phyloP scores from a whole-genome alignment of 192 early-diverging fungal species.

The Podila epigama region DNA sequence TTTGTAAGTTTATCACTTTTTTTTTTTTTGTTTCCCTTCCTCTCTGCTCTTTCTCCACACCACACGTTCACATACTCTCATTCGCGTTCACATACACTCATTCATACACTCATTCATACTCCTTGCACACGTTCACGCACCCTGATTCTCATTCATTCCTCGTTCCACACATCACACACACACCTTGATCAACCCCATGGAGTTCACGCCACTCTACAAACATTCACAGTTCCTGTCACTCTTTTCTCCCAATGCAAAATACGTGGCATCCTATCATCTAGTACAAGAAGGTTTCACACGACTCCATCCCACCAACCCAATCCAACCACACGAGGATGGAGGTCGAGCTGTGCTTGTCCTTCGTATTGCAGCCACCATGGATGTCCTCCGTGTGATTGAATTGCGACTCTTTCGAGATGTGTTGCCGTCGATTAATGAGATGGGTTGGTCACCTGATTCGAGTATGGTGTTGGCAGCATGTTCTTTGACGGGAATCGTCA shows the following conservation, averaged over 20 bases:
- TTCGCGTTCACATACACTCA: too few relatives aligned
- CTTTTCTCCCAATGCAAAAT: constrained; percentile 69
- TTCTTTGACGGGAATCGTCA: constrained; percentile 50
- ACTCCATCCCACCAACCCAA: constrained; percentile 35
- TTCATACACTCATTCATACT: not conserved
- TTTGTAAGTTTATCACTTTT: too few relatives aligned
- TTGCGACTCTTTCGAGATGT: constrained; percentile 56
- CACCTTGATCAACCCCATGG: too few relatives aligned
- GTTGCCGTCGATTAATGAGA: constrained; percentile 31
- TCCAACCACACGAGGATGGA: constrained; percentile 37
- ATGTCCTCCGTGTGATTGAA: constrained; percentile 67
- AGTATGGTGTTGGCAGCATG: constrained; percentile 62
- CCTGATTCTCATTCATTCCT: not conserved
- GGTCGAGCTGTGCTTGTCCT: constrained; percentile 72
- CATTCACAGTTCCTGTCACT: constrained; percentile 60
- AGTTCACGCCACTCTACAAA: constrained; percentile 75
- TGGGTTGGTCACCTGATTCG: constrained; percentile 76
- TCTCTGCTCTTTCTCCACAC: too few relatives aligned
- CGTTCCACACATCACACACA: not conserved
- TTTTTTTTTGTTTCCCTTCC: too few relatives aligned
- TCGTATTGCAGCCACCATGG: constrained; percentile 68
- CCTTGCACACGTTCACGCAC: not conserved
- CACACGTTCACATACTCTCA: too few relatives aligned
- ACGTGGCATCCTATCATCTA: constrained; percentile 69
- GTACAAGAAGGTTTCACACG: constrained; percentile 40